Base-by-base conservation (phyloP, 495 filamentous ascomycete species). In the Neurospora sp. region DNA sequence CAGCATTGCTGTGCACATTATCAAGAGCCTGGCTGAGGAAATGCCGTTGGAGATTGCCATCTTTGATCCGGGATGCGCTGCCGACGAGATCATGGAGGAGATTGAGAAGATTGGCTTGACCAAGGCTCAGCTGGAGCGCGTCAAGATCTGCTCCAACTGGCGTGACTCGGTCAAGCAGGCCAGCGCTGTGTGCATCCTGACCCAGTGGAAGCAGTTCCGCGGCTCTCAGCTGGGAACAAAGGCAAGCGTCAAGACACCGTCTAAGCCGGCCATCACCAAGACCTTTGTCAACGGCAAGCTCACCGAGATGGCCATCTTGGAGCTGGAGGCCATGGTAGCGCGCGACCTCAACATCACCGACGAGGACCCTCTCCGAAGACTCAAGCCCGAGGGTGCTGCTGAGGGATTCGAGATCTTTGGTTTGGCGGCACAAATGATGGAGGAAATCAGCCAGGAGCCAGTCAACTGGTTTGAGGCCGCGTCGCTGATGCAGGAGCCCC, bases 31-130 rank as follows among this genome's bases (percentile, higher is more conserved):
- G 31, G 83, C 90, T 37, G 85, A 87, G 16, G 92, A 93, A 78
- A 82, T 86, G 61, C 88, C 88, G 27, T 81, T 78, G 7, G 87
- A 91, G 73, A 88, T 95, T 42, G 84, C 91, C 20, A 89, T 96
- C 71, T 96, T 90, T 78, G 93, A 95, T 72, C 93, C 92, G 0
- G 88, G 85, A 72, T 91, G 89, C 73, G 82, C 85, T 27, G 72
- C 82, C 39, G 73, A 71, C 11, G 79, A 83, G 12, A 78, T 87
- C 31, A 73, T 76, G 38, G 77, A 79, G 3, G 86, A 88, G 74
- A 81, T 87, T 42, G 74, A 82, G 59, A 79, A 73, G 40, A 74
- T 83, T n/a, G 74, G 83, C 3, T 73, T 78, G 20, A 77, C 73
- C 41, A 68, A 76, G 22, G 76, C 70, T 1, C 74, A 85, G n/a